Evolutionary conservation across 768 basidiomycete species (phyloP), one percentile per base, ranked within the genome.

Genomic region (Panaeolus papilionaceus): DNA sequence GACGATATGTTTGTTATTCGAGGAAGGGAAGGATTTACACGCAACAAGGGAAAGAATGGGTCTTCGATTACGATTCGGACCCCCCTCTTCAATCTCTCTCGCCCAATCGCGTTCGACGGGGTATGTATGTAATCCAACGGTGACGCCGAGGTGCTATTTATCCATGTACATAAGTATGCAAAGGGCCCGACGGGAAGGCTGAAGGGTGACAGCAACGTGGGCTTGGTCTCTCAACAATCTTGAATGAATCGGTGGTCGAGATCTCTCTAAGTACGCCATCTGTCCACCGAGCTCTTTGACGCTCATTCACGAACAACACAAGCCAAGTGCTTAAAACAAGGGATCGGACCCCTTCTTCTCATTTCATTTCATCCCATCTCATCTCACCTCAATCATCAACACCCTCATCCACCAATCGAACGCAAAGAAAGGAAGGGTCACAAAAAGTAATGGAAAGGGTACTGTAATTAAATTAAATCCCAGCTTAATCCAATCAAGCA

Each of bases 151-250:
- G 39, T 40, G 39, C 39, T 40, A 33, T 33, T 33, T 10, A 45
- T 45, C 12, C 7, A 20, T 23, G 23, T 14, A 49, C 47, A 49
- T 49, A 49, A 49, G 47, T 20, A 49, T 26, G n/a, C 47, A 49
- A 49, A 49, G 47, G 47, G 47, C 20, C 47, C 47, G 47, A 49
- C 47, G 47, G 47, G 47, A 49, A 49, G 42, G 23, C 47, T 49
- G 47, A 20, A 49, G 47, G 47, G 47, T 49, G 23, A 49, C 47
- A 49, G 23, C 2, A 49, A 49, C 47, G 47, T 49, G 47, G 47
- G 47, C 47, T 49, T 12, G n/a, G 12, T 20, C 47, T 49, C 47
- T 20, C 4, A 49, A 49, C 8, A 44, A 20, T 26, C 20, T 26
- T 23, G 20, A 4, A 49, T 49, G 47, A 49, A 49, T 49, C 47